These are phyloP conservation scores for Moniliophthora roreri DNA, from an alignment of 1,284 basidiomycete species.

Conservation along the genomic window DNA sequence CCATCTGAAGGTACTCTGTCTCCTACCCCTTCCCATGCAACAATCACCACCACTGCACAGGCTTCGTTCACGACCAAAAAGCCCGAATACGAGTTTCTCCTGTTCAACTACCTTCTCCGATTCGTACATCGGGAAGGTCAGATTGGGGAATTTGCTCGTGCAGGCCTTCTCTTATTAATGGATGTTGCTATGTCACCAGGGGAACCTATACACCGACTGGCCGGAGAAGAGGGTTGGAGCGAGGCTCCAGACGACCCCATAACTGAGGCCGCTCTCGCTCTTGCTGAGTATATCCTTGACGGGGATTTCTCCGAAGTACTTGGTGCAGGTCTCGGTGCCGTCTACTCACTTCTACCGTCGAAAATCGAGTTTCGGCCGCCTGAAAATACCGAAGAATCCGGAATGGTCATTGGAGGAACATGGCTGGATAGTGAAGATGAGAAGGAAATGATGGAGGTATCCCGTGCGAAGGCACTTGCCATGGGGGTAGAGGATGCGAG, in stretches of 20 bases:
- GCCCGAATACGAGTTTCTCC: conserved; percentile 90
- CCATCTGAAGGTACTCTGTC: conserved; percentile 38
- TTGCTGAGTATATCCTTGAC: conserved; percentile 91
- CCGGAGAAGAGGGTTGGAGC: conserved; percentile 31
- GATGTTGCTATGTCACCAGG: conserved; percentile 88
- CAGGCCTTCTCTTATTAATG: conserved; percentile 90
- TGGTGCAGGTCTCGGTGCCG: conserved; percentile 90
- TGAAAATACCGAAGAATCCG: conserved; percentile 39
- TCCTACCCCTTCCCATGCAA: conserved; percentile 59
- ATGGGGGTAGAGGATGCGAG: conserved; percentile 76
- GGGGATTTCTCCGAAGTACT: conserved; percentile 97
- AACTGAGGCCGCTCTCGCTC: conserved; percentile 79
- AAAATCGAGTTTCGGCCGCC: conserved; percentile 74
- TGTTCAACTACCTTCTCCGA: conserved; percentile 94
- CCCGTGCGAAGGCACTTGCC: conserved; percentile 52
- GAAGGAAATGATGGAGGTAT: conserved; percentile 50
- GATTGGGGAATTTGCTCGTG: conserved; percentile 92
- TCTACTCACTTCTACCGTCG: conserved; percentile 88
- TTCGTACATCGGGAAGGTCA: conserved; percentile 94
- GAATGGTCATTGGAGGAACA: conserved; percentile 68
- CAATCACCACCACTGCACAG: conserved; percentile 50
- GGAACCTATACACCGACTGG: conserved; percentile 43
- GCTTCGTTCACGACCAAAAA: conserved; percentile 51
- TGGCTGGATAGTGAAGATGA: conserved; percentile 51
- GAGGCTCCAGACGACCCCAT: conserved; percentile 56